Evolutionary conservation across 345 rosid species (phyloP).

Genomic region (Noccaea caerulescens): DNA sequence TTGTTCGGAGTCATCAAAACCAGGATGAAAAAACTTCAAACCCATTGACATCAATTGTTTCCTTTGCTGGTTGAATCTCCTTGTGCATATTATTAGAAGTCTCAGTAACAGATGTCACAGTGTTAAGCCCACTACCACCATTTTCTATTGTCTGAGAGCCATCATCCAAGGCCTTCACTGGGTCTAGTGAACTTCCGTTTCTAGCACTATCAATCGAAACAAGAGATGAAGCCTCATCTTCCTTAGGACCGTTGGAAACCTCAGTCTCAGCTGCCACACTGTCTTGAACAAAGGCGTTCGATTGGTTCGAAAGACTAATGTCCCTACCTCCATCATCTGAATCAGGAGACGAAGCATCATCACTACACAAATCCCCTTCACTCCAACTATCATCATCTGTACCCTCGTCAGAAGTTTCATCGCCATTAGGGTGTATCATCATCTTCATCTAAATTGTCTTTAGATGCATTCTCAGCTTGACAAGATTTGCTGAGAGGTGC

Average conservation of each 20-base stretch:
- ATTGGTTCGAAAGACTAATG: neutral
- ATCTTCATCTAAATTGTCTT: neutral
- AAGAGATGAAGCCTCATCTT: neutral
- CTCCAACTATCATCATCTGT: neutral
- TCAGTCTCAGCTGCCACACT: conserved; percentile 1
- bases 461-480: no score
- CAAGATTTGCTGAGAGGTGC: no score
- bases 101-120: neutral
- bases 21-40: conserved; percentile 25
- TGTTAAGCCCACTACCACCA: neutral
- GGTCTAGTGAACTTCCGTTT: neutral
- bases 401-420: neutral
- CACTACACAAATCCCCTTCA: neutral
- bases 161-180: neutral
- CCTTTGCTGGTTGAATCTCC: neutral
- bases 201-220: neutral
- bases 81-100: neutral
- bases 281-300: neutral
- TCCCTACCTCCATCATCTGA: neutral
- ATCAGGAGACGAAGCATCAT: conserved; percentile 16
- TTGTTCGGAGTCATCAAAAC: conserved; percentile 10
- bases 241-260: conserved; percentile 11
- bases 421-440: neutral
- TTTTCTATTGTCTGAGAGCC: neutral
- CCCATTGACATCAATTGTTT: conserved; percentile 20